Conservation (phyloP, 495 filamentous ascomycete genomes). For the Penicillium coprophilum region DNA sequence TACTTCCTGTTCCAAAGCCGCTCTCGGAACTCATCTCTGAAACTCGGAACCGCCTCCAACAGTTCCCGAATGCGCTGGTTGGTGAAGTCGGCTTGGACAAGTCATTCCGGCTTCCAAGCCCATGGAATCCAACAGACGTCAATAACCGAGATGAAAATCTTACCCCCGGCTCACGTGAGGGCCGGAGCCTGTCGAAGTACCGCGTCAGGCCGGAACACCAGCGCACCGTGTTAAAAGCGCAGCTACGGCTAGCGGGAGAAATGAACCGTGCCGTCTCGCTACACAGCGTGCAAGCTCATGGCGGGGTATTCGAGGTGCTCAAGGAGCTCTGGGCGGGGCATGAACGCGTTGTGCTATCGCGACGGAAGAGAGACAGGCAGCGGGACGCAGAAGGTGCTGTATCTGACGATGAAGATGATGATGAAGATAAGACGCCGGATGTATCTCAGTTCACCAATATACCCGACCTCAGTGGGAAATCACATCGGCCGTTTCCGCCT, state of each 20-base stretch:
- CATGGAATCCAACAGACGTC: conserved; percentile 55
- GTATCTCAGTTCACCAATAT: conserved; percentile 22
- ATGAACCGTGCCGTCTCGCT: conserved; percentile 78
- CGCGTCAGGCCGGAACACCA: conserved; percentile 80
- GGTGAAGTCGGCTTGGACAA: conserved; percentile 90
- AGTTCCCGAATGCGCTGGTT: conserved; percentile 68
- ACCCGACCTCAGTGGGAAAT: conserved; percentile 26
- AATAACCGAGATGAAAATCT: conserved; percentile 52
- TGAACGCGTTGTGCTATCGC: conserved; percentile 67
- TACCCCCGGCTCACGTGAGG: conserved; percentile 83
- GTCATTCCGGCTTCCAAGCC: conserved; percentile 74
- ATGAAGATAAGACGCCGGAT: not conserved
- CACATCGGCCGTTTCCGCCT: conserved; percentile 71
- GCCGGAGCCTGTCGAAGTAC: conserved; percentile 68
- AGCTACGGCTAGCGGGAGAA: conserved; percentile 83
- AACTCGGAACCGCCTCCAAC: conserved; percentile 60
- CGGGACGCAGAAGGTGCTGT: conserved; percentile 36
- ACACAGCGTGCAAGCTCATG: conserved; percentile 91
- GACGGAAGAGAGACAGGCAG: conserved; percentile 54
- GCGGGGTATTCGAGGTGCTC: conserved; percentile 72
- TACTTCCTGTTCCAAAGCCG: conserved; percentile 68
- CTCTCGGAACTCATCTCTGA: conserved; percentile 66
- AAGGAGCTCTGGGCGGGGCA: conserved; percentile 78
- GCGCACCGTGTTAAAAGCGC: conserved; percentile 68
- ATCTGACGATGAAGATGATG: conserved; percentile 31